phyloP scores from a whole-genome alignment of 2,329 filamentous ascomycete species.

The Triangularia verruculosa region DNA sequence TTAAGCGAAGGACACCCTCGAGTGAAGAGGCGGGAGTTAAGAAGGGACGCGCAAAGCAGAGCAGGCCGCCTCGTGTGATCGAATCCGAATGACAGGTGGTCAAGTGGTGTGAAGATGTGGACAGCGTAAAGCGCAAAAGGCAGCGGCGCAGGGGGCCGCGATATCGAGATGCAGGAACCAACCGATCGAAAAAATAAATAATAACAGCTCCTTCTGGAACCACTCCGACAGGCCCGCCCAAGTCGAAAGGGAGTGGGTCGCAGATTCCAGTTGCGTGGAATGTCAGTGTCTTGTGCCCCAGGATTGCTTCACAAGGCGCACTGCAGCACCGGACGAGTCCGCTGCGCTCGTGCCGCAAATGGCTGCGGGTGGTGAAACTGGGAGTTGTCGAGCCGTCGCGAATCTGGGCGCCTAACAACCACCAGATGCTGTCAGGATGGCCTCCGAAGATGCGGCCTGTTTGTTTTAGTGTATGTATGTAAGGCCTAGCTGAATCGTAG shows the following conservation, averaged over 20 bases:
- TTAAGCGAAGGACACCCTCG: conserved; percentile 26
- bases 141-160: not conserved
- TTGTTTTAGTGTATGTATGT: not conserved
- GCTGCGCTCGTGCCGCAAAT: conserved; percentile 8
- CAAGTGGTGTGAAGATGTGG: conserved; percentile 4
- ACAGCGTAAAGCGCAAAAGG: not conserved
- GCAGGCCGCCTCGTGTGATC: not conserved
- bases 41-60: conserved; percentile 4
- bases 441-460: not conserved
- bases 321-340: not conserved
- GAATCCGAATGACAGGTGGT: conserved; percentile 16
- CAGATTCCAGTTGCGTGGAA: conserved; percentile 1
- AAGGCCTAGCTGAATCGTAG: not conserved
- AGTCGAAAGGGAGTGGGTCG: not conserved
- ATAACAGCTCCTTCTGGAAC: conserved; percentile 6
- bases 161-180: conserved; percentile 1
- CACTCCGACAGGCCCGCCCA: conserved; percentile 8
- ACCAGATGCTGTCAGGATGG: not conserved
- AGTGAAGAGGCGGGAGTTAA: not conserved
- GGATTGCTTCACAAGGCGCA: conserved; percentile 12
- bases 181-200: conserved; percentile 3
- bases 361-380: conserved; percentile 7
- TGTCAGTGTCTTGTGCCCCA: conserved; percentile 1
- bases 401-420: not conserved
- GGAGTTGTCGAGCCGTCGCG: conserved; percentile 4